Conservation (phyloP, 352 stramenopile species). For the Globisporangium viniferum region DNA sequence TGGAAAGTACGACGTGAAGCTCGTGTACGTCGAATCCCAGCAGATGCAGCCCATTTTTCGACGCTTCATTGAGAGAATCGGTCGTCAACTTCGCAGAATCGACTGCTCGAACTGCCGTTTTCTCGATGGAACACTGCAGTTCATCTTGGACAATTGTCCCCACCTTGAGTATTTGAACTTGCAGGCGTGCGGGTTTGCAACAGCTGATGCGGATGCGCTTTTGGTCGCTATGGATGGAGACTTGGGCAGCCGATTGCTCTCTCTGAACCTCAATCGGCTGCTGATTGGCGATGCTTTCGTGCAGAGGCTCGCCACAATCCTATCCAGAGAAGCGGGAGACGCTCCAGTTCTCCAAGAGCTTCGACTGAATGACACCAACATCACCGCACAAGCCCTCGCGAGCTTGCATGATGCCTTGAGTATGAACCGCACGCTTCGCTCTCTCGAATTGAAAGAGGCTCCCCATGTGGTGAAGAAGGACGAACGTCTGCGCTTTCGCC, state of each 20-base stretch:
- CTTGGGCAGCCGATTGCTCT: neutral
- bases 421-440: neutral
- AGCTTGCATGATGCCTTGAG: neutral
- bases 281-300: neutral
- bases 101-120: conserved; percentile 3
- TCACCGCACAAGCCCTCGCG: neutral
- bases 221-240: neutral
- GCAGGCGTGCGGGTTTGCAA: neutral
- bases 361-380: conserved; percentile 4
- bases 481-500: neutral
- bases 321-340: neutral
- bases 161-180: conserved; percentile 1
- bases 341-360: conserved; percentile 7
- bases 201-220: neutral
- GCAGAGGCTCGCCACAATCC: neutral
- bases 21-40: neutral
- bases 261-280: conserved; percentile 9
- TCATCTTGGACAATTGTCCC: neutral
- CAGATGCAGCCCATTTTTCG: neutral
- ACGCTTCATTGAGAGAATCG: neutral
- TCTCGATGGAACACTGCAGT: neutral
- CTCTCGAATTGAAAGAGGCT: conserved; percentile 1
- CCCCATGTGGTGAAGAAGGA: neutral
- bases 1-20: neutral
- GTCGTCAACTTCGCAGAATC: neutral